phyloP scores from a whole-genome alignment of 2,329 filamentous ascomycete genomes.

The Penicillium sp. region DNA sequence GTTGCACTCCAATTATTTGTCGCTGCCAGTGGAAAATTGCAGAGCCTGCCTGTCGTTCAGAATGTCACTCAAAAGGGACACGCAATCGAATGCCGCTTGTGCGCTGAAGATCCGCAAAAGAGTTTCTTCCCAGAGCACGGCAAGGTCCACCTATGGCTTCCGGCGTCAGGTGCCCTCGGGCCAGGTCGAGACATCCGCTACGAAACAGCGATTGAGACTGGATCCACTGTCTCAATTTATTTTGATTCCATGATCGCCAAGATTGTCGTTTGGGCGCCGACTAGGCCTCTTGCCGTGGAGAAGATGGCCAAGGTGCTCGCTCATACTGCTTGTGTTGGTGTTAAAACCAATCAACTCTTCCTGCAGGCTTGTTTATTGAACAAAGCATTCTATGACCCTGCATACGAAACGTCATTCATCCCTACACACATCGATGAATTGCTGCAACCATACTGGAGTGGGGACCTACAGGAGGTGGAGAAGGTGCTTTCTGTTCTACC shows the following conservation, averaged over 20 bases:
- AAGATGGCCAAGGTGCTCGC: conserved; percentile 30
- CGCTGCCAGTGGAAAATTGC: conserved; percentile 27
- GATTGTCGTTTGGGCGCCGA: conserved; percentile 40
- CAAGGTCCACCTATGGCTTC: conserved; percentile 30
- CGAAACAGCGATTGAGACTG: conserved; percentile 36
- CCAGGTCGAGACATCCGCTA: conserved; percentile 30
- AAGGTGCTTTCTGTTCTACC: conserved; percentile 15
- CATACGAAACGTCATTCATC: conserved; percentile 30
- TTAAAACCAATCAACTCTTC: conserved; percentile 35
- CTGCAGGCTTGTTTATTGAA: conserved; percentile 23
- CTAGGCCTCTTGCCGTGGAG: conserved; percentile 27
- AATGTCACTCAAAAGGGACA: conserved; percentile 28
- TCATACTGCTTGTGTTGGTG: conserved; percentile 58
- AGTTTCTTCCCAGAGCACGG: conserved; percentile 36
- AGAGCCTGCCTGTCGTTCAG: conserved; percentile 15
- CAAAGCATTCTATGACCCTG: conserved; percentile 40
- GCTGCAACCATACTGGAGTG: conserved; percentile 12
- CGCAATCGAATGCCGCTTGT: conserved; percentile 41
- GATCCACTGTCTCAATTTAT: conserved; percentile 36
- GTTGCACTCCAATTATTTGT: conserved; percentile 32
- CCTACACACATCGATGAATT: conserved; percentile 19
- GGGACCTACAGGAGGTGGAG: not conserved
- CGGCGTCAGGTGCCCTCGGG: conserved; percentile 12
- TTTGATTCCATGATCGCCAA: conserved; percentile 45
- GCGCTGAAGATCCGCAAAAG: conserved; percentile 36